These are phyloP conservation scores for Cutaneotrichosporon daszewskae DNA, from an alignment of 1,284 basidiomycete species.

Conservation along the genomic window DNA sequence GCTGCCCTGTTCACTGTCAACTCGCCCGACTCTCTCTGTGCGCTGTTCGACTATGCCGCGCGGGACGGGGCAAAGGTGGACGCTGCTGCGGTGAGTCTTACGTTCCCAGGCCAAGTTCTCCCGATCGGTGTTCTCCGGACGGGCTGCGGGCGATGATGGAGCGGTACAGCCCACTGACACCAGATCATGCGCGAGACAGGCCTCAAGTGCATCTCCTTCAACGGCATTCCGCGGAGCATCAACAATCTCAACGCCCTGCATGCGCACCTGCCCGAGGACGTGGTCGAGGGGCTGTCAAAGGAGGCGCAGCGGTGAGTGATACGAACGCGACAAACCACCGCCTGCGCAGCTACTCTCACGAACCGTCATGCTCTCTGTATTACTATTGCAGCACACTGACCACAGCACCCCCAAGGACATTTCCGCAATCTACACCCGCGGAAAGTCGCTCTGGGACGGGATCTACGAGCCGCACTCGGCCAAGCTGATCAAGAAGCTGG, in stretches of 20 bases:
- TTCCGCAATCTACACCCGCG: conserved; percentile 58
- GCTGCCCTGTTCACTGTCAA: conserved; percentile 43
- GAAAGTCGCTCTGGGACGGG: conserved; percentile 72
- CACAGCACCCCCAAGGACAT: conserved; percentile 54
- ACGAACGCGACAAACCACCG: background rate
- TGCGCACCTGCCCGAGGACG: conserved; percentile 69
- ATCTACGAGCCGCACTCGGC: conserved; percentile 86
- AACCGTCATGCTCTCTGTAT: too few relatives aligned
- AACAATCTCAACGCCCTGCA: conserved; percentile 70
- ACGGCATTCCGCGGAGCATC: conserved; percentile 65
- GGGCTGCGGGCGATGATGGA: too few relatives aligned
- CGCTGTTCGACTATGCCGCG: conserved; percentile 35
- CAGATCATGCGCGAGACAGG: conserved; percentile 81
- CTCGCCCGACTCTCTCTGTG: conserved; percentile 35
- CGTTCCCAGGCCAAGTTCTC: too few relatives aligned
- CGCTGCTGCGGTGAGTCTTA: conserved; percentile 30
- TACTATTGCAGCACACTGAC: too few relatives aligned
- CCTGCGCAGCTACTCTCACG: too few relatives aligned
- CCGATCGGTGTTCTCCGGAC: too few relatives aligned
- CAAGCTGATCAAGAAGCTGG: conserved; percentile 85
- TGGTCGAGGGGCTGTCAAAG: conserved; percentile 46
- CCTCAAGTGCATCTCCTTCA: conserved; percentile 87
- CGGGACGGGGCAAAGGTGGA: conserved; percentile 15
- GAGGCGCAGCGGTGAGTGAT: conserved; percentile 54
- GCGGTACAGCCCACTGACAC: too few relatives aligned